Evolutionary conservation across 208 protist genomes (phyloP).

Genomic region (Acanthamoeba healyi): DNA sequence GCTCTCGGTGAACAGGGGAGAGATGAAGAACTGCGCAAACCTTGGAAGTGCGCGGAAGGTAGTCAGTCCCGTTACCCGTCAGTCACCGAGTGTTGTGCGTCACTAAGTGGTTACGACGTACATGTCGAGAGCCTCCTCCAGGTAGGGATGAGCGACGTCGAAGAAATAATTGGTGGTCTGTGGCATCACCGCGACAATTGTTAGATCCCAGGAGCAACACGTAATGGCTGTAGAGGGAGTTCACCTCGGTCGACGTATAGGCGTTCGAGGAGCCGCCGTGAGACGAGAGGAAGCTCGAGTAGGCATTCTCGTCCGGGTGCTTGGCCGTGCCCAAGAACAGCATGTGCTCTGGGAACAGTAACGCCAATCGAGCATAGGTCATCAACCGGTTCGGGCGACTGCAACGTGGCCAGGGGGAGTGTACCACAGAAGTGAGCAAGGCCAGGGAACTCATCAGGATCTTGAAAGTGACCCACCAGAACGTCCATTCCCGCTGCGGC

Average conservation of each 20-base stretch:
- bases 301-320: constrained; percentile 87
- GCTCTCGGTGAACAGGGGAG: constrained; percentile 82
- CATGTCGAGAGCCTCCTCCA: constrained; percentile 74
- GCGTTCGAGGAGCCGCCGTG: constrained; percentile 87
- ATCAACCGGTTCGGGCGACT: too few species aligned
- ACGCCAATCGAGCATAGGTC: too few species aligned
- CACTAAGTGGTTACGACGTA: not conserved
- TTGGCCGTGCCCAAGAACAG: constrained; percentile 89
- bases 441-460: constrained; percentile 89
- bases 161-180: constrained; percentile 86
- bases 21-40: constrained; percentile 85
- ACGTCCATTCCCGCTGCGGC: constrained; percentile 87
- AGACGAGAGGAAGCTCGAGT: constrained; percentile 62
- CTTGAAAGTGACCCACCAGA: constrained; percentile 85
- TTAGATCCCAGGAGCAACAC: too few species aligned
- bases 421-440: constrained; percentile 90
- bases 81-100: too few species aligned
- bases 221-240: not conserved
- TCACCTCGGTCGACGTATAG: constrained; percentile 80
- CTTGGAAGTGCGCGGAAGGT: too few species aligned
- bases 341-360: constrained; percentile 89
- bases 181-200: not conserved
- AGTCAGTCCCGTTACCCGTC: too few species aligned
- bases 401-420: not conserved
- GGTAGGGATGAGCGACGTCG: constrained; percentile 73